Percentiles rank a stretch among this genome's conserved stretches.
These are phyloP conservation scores for Ceratopteris richardii DNA, from an alignment of 75 land plant genomes.

Conservation along the genomic window DNA sequence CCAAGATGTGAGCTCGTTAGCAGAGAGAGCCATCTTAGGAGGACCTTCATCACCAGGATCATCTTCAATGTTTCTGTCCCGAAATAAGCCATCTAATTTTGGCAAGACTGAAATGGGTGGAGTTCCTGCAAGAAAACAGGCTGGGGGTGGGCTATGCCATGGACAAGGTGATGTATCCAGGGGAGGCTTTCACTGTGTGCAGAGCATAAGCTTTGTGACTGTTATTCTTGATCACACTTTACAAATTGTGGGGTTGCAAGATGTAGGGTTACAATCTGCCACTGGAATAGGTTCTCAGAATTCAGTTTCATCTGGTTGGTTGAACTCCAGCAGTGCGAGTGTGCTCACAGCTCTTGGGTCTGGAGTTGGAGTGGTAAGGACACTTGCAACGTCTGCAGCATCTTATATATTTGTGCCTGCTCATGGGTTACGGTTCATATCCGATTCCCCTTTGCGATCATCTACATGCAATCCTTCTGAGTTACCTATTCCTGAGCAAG, in stretches of 20 bases:
- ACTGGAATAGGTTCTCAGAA: background rate
- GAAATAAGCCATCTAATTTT: conserved; percentile 48
- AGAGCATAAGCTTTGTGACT: conserved; percentile 71
- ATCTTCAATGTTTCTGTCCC: conserved; percentile 47
- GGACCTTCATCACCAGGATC: conserved; percentile 61
- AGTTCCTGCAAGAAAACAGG: conserved; percentile 34
- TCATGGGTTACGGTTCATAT: conserved; percentile 50
- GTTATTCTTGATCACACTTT: conserved; percentile 72
- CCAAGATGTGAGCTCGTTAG: conserved; percentile 57
- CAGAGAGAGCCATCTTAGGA: conserved; percentile 46
- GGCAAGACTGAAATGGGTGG: conserved; percentile 56
- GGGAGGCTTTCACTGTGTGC: conserved; percentile 69
- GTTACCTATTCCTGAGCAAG: conserved; percentile 62
- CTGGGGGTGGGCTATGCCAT: conserved; percentile 31
- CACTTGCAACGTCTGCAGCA: conserved; percentile 60
- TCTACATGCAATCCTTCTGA: conserved; percentile 56
- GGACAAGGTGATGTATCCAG: conserved; percentile 35
- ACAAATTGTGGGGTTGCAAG: conserved; percentile 51
- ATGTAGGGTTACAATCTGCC: conserved; percentile 17
- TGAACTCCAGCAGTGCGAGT: conserved; percentile 31
- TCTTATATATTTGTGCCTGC: conserved; percentile 87
- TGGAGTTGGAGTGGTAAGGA: conserved; percentile 59
- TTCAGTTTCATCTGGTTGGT: conserved; percentile 17
- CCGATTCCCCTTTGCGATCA: conserved; percentile 50
- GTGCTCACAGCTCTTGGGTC: conserved; percentile 15